These are phyloP conservation scores for Colletotrichum sansevieriae DNA, from an alignment of 2,329 filamentous ascomycete genomes.

Conservation along the genomic window DNA sequence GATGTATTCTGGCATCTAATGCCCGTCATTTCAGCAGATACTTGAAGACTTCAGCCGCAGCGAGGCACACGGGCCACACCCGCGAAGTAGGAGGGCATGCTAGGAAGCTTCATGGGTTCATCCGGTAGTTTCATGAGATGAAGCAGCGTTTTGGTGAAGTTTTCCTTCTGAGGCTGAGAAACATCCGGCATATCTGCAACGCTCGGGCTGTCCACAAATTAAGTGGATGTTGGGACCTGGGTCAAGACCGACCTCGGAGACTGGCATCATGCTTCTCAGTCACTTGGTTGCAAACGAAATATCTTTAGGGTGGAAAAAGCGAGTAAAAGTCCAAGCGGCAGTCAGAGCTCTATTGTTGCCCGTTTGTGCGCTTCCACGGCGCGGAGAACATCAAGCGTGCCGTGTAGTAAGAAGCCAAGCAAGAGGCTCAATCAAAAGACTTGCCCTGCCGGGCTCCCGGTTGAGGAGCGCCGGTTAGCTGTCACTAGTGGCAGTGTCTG, in stretches of 20 bases:
- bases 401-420: conserved; percentile 9
- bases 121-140: conserved; percentile 15
- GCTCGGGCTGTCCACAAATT: neutral
- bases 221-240: neutral
- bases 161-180: neutral
- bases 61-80: neutral
- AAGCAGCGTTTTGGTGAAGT: neutral
- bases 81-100: conserved; percentile 24
- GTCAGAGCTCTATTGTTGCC: conserved; percentile 5
- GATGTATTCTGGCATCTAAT: neutral
- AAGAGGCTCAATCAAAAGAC: conserved; percentile 18
- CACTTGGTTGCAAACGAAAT: neutral
- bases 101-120: conserved; percentile 16
- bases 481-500: neutral
- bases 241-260: neutral
- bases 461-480: neutral
- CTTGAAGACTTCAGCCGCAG: conserved; percentile 10
- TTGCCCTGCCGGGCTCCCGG: conserved; percentile 24
- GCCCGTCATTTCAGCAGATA: neutral
- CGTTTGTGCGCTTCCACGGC: neutral
- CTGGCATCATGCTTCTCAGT: neutral
- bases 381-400: neutral
- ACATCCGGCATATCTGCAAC: neutral
- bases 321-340: neutral
- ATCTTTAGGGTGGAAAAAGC: neutral